Base-by-base conservation (phyloP, 768 basidiomycete genomes). In the Termitomyces sp. region DNA sequence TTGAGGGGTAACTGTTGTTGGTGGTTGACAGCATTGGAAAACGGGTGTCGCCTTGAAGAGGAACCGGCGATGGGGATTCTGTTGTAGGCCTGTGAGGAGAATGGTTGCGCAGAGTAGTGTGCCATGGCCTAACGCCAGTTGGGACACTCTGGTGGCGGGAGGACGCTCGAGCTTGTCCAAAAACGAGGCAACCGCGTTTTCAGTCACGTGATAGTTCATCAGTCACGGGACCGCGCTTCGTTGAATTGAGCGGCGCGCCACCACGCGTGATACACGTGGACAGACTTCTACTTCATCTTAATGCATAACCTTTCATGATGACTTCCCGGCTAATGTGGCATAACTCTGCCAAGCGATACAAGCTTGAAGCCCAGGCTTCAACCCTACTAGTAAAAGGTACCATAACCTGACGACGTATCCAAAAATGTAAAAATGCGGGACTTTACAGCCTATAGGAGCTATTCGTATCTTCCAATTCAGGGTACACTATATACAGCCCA, bases 81-180 rank as follows among this genome's bases (percentile, higher is more conserved):
- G 62, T 66, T 65, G 62, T 71, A 71, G 61, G 16, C 48, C 48
- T 49, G 48, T 5, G 34, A 32, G 21, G 48, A 35, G 6, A 49
- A 35, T 12, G 78, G 71, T 42, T 71, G 67, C 38, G 67, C 62
- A 12, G 56, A 57, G 51, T 62, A 66, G 65, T 68, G 62, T 59
- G 64, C 60, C 60, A 61, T 66, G 70, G 71, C 70, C 73, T 71
- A 68, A 71, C 70, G 69, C 71, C 71, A 40, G 45, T 40, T 38
- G 51, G 42, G 23, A 44, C 35, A 57, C 56, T 57, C 31, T 52
- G 4, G 17, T 29, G 37, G 59, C 49, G 35, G 32, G 35, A 48
- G n/a, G 47, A 45, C n/a, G n/a, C n/a, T n/a, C n/a, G n/a, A n/a
- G n/a, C n/a, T n/a, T n/a, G n/a, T n/a, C n/a, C 35, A 46, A 59